phyloP scores from a whole-genome alignment of 352 stramenopile genomes.

The Pythium folliculosum region DNA sequence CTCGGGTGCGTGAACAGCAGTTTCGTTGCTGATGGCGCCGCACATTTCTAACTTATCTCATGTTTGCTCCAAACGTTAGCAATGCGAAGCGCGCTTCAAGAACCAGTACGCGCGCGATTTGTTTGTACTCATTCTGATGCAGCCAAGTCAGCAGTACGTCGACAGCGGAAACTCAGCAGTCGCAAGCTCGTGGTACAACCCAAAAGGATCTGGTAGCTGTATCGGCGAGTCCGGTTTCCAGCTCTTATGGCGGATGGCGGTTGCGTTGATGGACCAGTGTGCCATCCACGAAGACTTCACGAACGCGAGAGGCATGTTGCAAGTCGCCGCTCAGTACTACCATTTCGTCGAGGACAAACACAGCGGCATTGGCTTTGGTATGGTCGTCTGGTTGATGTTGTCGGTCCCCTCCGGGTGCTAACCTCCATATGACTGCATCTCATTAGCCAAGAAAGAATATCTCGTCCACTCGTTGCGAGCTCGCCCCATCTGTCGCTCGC shows the following conservation, averaged over 20 bases:
- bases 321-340: constrained; percentile 82
- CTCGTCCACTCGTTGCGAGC: constrained; percentile 59
- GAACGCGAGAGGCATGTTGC: constrained; percentile 73
- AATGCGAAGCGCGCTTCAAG: constrained; percentile 69
- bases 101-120: constrained; percentile 70
- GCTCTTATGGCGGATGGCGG: constrained; percentile 54
- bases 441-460: constrained; percentile 81
- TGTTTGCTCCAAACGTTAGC: constrained; percentile 26
- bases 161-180: constrained; percentile 34
- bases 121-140: constrained; percentile 87
- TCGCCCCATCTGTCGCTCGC: constrained; percentile 69
- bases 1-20: constrained; percentile 38
- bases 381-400: constrained; percentile 10
- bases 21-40: background rate
- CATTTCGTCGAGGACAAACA: constrained; percentile 79
- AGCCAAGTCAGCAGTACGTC: constrained; percentile 76
- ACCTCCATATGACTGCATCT: background rate
- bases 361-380: constrained; percentile 73
- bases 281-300: constrained; percentile 79
- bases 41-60: background rate
- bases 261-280: constrained; percentile 74
- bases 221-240: constrained; percentile 73
- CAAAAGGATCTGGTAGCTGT: constrained; percentile 80
- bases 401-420: background rate
- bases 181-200: constrained; percentile 67